These are phyloP conservation scores for Exophiala spinifera DNA, from an alignment of 2,329 filamentous ascomycete species.

Conservation along the genomic window DNA sequence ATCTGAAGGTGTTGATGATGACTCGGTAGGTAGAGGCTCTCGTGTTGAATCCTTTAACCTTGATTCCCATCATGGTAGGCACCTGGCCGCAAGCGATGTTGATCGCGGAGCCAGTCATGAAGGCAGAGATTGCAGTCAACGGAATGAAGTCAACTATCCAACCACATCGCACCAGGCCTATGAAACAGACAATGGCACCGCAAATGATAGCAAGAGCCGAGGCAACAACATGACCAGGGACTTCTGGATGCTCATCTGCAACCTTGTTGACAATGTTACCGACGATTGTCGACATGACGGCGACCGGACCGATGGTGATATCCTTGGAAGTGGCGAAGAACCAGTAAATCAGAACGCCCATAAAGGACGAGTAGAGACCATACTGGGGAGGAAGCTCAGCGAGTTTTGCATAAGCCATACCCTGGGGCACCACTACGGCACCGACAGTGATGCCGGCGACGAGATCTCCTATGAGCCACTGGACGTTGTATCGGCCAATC, in stretches of 20 bases:
- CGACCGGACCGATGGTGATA: slow-evolving; percentile 95
- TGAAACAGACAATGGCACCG: slow-evolving; percentile 71
- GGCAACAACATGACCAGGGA: slow-evolving; percentile 66
- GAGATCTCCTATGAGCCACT: slow-evolving; percentile 86
- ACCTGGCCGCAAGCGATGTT: slow-evolving; percentile 85
- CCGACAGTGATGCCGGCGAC: slow-evolving; percentile 78
- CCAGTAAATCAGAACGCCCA: slow-evolving; percentile 94
- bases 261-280: slow-evolving; percentile 75
- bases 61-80: slow-evolving; percentile 75
- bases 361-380: slow-evolving; percentile 92
- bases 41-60: slow-evolving; percentile 65
- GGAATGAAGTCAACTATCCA: slow-evolving; percentile 95
- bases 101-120: slow-evolving; percentile 94
- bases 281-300: slow-evolving; percentile 88
- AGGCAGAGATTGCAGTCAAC: slow-evolving; percentile 83
- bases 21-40: slow-evolving; percentile 76
- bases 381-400: slow-evolving; percentile 78
- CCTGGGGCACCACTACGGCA: slow-evolving; percentile 85
- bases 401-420: slow-evolving; percentile 89
- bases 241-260: slow-evolving; percentile 51
- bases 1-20: slow-evolving; percentile 76
- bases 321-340: slow-evolving; percentile 98
- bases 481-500: slow-evolving; percentile 82
- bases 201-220: slow-evolving; percentile 74
- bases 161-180: slow-evolving; percentile 76